A percentile compares a stretch with the other conserved stretches of the same genome.
Conservation (phyloP, 2,329 filamentous ascomycete species). For the Hymenoscyphus fructigenus region DNA sequence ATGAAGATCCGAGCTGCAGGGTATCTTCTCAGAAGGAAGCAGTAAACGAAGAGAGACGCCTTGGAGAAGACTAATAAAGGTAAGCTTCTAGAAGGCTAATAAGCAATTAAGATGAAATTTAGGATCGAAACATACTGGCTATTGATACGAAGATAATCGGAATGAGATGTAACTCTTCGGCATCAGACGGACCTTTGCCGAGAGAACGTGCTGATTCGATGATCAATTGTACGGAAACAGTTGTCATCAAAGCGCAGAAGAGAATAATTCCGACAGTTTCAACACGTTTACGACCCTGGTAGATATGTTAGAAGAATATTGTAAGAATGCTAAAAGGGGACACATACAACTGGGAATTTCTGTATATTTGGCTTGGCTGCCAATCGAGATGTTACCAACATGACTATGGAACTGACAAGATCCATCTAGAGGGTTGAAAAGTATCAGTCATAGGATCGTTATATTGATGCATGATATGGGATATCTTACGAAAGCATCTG, state of each 20-base stretch:
- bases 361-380: conserved; percentile 59
- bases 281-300: conserved; percentile 56
- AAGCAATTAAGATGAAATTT: background rate
- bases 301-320: background rate
- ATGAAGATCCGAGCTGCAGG: conserved; percentile 58
- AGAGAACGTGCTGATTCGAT: conserved; percentile 57
- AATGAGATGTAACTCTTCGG: conserved; percentile 49
- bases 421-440: conserved; percentile 48
- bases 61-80: conserved; percentile 48
- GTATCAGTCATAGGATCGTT: background rate
- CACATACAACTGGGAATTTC: conserved; percentile 57
- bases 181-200: conserved; percentile 43
- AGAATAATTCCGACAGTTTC: conserved; percentile 66
- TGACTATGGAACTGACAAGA: conserved; percentile 62
- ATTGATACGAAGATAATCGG: conserved; percentile 55
- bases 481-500: conserved; percentile 57
- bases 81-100: background rate
- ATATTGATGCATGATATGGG: background rate
- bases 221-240: conserved; percentile 61
- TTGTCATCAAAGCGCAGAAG: conserved; percentile 66
- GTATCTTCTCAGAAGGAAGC: conserved; percentile 52
- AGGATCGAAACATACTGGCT: conserved; percentile 45
- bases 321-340: background rate
- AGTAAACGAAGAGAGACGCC: conserved; percentile 52
- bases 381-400: conserved; percentile 59